Evolutionary conservation across 192 early-diverging fungal genomes (phyloP).

Genomic region (Rhizophlyctis rosea): DNA sequence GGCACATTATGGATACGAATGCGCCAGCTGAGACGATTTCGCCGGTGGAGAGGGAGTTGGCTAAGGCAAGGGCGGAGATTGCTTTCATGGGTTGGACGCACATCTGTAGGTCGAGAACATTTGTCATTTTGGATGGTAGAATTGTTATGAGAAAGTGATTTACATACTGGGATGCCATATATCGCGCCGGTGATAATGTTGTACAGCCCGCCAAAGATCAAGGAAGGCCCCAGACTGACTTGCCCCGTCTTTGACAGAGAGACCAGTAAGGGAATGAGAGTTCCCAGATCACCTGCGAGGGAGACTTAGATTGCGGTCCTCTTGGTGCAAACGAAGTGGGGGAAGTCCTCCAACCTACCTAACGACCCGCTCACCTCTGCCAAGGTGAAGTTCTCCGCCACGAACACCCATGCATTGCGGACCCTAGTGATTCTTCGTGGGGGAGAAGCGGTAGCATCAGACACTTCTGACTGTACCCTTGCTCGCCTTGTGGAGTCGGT

Average conservation of each 20-base stretch:
- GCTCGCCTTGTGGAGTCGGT: no score
- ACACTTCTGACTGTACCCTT: no score
- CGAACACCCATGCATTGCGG: no score
- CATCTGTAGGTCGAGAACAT: constrained; percentile 42
- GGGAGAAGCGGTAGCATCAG: no score
- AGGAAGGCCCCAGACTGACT: constrained; percentile 69
- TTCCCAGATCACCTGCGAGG: constrained; percentile 68
- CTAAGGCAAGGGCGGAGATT: constrained; percentile 76
- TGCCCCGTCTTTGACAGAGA: constrained; percentile 70
- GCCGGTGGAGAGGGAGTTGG: constrained; percentile 63
- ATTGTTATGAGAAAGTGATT: not conserved
- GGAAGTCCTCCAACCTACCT: constrained; percentile 5
- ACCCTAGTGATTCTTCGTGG: no score
- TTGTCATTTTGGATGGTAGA: not conserved
- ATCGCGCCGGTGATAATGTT: constrained; percentile 72
- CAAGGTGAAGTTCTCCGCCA: constrained; percentile 10
- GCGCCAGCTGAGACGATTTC: constrained; percentile 73
- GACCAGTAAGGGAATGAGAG: constrained; percentile 83
- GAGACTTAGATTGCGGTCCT: not conserved
- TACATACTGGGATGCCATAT: constrained; percentile 12
- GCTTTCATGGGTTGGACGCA: constrained; percentile 94
- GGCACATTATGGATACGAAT: constrained; percentile 63
- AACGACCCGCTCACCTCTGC: constrained; percentile 15
- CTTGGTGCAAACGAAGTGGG: not conserved
- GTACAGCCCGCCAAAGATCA: constrained; percentile 87